A percentile compares a stretch with the other conserved stretches of the same genome.
Evolutionary conservation across 2,329 filamentous ascomycete species (phyloP).

Genomic region (Aspergillus aculeatinus): DNA sequence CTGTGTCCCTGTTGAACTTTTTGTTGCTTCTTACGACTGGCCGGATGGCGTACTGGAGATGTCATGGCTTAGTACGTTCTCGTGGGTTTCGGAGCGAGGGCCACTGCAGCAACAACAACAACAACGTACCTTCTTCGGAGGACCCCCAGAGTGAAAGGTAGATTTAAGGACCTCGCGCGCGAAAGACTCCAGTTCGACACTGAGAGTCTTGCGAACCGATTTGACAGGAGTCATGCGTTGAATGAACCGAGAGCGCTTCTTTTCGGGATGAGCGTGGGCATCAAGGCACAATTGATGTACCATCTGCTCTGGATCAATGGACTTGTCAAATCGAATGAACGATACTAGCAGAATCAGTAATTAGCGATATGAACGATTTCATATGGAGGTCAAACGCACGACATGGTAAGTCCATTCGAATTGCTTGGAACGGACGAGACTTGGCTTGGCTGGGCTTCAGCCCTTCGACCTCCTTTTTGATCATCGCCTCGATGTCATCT

Average conservation of each 20-base stretch:
- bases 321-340: slow-evolving; percentile 58
- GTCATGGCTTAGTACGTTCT: not conserved
- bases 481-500: slow-evolving; percentile 62
- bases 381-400: slow-evolving; percentile 27
- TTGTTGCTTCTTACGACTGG: slow-evolving; percentile 61
- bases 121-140: slow-evolving; percentile 53
- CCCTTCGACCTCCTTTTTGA: slow-evolving; percentile 57
- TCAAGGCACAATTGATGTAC: slow-evolving; percentile 60
- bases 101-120: not conserved
- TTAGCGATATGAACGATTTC: slow-evolving; percentile 1
- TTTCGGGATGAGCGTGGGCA: slow-evolving; percentile 51
- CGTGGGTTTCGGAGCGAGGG: not conserved
- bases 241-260: slow-evolving; percentile 57
- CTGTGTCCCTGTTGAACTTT: slow-evolving; percentile 54
- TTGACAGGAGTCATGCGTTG: slow-evolving; percentile 62
- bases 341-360: slow-evolving; percentile 20
- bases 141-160: slow-evolving; percentile 56
- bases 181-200: slow-evolving; percentile 57
- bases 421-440: slow-evolving; percentile 51
- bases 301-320: slow-evolving; percentile 60
- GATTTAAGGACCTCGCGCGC: slow-evolving; percentile 58
- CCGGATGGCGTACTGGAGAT: slow-evolving; percentile 59
- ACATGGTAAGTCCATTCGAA: slow-evolving; percentile 55
- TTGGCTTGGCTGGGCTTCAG: slow-evolving; percentile 50
- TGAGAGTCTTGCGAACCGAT: slow-evolving; percentile 57